Evolutionary conservation across 2,329 filamentous ascomycete species (phyloP).

Genomic region (Xylaria polymorpha): DNA sequence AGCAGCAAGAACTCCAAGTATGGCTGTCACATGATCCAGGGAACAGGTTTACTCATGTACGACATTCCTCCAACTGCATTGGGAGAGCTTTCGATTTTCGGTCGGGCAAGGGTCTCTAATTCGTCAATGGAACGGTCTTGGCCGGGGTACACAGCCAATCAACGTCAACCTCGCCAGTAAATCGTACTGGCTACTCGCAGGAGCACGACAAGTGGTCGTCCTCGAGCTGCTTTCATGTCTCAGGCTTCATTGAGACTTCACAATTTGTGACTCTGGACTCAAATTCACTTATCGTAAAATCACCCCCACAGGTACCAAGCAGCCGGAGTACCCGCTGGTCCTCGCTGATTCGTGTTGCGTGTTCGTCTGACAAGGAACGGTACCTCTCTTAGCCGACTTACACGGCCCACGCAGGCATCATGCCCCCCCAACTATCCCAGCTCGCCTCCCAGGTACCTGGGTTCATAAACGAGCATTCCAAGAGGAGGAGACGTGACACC

Average conservation of each 20-base stretch:
- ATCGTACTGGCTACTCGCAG: conserved; percentile 49
- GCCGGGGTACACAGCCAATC: conserved; percentile 45
- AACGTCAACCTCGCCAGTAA: conserved; percentile 41
- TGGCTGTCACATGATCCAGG: conserved; percentile 48
- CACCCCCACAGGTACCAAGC: conserved; percentile 50
- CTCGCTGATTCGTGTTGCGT: conserved; percentile 51
- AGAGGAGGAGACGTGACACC: conserved; percentile 45
- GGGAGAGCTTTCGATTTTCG: conserved; percentile 45
- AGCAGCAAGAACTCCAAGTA: conserved; percentile 36
- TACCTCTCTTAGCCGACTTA: conserved; percentile 50
- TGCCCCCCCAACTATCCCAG: conserved; percentile 48
- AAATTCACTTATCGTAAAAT: conserved; percentile 50
- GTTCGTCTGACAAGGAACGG: conserved; percentile 50
- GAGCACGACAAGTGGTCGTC: conserved; percentile 45
- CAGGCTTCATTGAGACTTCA: conserved; percentile 50
- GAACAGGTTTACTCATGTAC: conserved; percentile 42
- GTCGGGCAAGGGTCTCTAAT: conserved; percentile 47
- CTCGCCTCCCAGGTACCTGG: conserved; percentile 48
- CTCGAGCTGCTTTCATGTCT: conserved; percentile 50
- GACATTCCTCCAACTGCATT: conserved; percentile 45
- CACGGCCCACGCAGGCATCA: conserved; percentile 50
- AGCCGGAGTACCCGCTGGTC: conserved; percentile 48
- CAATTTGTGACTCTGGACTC: conserved; percentile 47
- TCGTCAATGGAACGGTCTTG: conserved; percentile 45
- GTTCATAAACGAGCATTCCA: conserved; percentile 47